Evolutionary conservation across 805 yeast genomes (phyloP), one percentile per base, ranked within the genome.

Genomic region (Grigorovia transvaalensis): DNA sequence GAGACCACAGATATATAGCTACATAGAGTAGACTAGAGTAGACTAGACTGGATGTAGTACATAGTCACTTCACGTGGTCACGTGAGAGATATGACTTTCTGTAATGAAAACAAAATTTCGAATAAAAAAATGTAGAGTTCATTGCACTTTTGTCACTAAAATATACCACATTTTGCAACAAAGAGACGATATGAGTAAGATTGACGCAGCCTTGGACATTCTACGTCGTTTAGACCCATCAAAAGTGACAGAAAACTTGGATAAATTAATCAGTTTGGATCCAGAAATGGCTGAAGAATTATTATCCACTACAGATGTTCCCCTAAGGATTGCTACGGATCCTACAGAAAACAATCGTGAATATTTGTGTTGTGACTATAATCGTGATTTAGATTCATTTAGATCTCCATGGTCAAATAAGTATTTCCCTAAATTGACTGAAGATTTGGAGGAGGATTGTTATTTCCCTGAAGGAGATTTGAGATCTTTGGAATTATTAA

Each of bases 331-430:
- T 12, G 54, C 57, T 29, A 58, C 54, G 29, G 70, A 66, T 49
- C 57, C 69, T 6, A 69, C 72, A 43, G 71, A 79, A 45, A 54
- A 64, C 1, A 57, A 63, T 30, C 85, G 85, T 68, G 78, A 77
- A 53, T 91, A 75, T 65, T 75, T 91, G 52, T 79, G 90, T 50
- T 91, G 98, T 70, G 99, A 91, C 67, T 91, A 91, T 67, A 91
- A 91, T 69, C 77, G 99, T 59, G 99, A 91, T 64, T 90, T 95
- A 8, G 98, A 91, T 68, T 82, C 90, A 19, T 86, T 78, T 69
- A 77, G 98, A 59, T 86, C 96, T 0, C 99, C 98, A 6, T 89
- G 91, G 88, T 77, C 88, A 19, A 88, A 88, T 64, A 74, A 75
- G 54, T 91, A 86, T 69, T 62, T 56, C 48, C 68, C 69, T 11